Percentiles rank a stretch among this genome's conserved stretches.
Conservation (phyloP, 169 alveolate genomes). For the Plasmodium chabaudi region DNA sequence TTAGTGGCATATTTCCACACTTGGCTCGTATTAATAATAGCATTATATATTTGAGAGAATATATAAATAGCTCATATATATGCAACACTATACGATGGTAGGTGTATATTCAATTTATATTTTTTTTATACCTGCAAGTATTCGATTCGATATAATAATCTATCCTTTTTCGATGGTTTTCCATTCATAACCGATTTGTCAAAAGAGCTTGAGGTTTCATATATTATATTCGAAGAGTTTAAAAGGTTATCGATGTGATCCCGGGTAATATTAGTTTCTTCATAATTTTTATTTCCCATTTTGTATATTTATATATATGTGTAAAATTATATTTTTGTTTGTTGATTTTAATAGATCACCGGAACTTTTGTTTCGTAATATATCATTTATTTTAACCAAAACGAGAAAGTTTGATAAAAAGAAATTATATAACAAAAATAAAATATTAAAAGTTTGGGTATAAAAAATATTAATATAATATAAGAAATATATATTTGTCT, state of each 20-base stretch:
- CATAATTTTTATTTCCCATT: constrained; percentile 50
- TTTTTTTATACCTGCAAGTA: constrained; percentile 33
- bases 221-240: constrained; percentile 48
- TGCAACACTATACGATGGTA: neutral
- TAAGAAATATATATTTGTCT: neutral
- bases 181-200: constrained; percentile 5
- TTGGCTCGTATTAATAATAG: no score
- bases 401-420: neutral
- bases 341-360: no score
- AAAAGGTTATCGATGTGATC: constrained; percentile 21
- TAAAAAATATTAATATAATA: neutral
- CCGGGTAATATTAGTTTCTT: constrained; percentile 11
- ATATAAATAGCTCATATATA: neutral
- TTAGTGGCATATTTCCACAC: no score
- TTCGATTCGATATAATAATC: constrained; percentile 40
- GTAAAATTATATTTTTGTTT: constrained; percentile 10
- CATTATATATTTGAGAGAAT: no score
- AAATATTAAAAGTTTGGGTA: neutral
- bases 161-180: constrained; percentile 37
- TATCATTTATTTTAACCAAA: no score
- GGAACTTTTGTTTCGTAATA: no score
- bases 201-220: constrained; percentile 28
- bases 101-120: neutral
- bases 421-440: constrained; percentile 4
- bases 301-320: constrained; percentile 7